phyloP scores from a whole-genome alignment of 2,329 filamentous ascomycete genomes.

The Torrubiellomyces zombiae region DNA sequence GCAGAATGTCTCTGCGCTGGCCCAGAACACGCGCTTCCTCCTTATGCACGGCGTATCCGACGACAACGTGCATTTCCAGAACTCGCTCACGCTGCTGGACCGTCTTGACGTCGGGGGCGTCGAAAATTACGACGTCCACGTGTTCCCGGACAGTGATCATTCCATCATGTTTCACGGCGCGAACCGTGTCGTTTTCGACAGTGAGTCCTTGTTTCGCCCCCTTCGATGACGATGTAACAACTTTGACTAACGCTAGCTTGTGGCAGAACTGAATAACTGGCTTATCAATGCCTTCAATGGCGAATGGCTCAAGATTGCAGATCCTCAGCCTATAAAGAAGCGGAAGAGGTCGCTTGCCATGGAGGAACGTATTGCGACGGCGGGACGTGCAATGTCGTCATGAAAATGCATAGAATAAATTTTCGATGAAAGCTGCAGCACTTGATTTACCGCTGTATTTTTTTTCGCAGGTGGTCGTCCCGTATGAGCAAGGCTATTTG shows the following conservation, averaged over 20 bases:
- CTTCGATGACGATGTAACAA: not conserved
- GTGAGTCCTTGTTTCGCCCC: conserved; percentile 32
- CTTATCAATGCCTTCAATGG: conserved; percentile 96
- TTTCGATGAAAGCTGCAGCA: too few species aligned
- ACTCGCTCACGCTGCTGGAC: conserved; percentile 75
- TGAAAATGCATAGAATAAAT: too few species aligned
- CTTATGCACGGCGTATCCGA: conserved; percentile 94
- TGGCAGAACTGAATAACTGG: conserved; percentile 65
- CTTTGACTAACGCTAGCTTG: not conserved
- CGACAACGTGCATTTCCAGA: conserved; percentile 96
- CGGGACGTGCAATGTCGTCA: too few species aligned
- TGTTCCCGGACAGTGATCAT: conserved; percentile 94
- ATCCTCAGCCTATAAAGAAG: conserved; percentile 27
- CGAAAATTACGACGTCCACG: conserved; percentile 90
- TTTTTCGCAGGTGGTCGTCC: too few species aligned
- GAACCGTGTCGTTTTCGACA: conserved; percentile 80
- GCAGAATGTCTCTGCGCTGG: conserved; percentile 55
- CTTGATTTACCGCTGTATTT: too few species aligned
- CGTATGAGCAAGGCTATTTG: too few species aligned
- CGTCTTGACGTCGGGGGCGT: conserved; percentile 65
- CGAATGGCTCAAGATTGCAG: conserved; percentile 56
- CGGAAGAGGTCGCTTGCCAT: not conserved
- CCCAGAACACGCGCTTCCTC: conserved; percentile 68
- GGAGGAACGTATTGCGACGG: too few species aligned
- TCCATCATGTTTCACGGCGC: conserved; percentile 90